Evolutionary conservation across 768 basidiomycete genomes (phyloP).

Genomic region (Brasilioporus rufonigricans): DNA sequence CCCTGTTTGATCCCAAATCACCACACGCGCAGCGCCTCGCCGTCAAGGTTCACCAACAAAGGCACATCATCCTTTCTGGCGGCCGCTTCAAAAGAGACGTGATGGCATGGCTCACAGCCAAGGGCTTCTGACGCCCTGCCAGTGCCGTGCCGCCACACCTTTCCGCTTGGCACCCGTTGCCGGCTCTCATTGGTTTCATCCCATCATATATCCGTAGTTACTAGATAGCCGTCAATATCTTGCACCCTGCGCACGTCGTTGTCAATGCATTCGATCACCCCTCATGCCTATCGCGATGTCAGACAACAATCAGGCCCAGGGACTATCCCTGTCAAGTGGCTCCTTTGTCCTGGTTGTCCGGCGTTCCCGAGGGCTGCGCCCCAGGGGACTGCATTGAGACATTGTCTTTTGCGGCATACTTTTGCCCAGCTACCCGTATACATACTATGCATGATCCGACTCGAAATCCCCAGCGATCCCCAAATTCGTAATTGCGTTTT

Average conservation of each 20-base stretch:
- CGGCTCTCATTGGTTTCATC: slow-evolving; percentile 9
- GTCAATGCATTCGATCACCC: neutral
- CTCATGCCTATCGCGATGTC: neutral
- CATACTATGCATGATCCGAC: neutral
- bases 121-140: slow-evolving; percentile 52
- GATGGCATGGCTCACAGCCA: slow-evolving; percentile 56
- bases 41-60: slow-evolving; percentile 44
- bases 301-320: too few relatives aligned
- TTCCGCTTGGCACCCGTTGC: slow-evolving; percentile 15
- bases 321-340: neutral
- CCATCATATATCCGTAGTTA: slow-evolving; percentile 6
- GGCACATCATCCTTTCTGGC: slow-evolving; percentile 58
- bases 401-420: too few relatives aligned
- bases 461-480: neutral
- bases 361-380: neutral
- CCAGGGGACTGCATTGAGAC: slow-evolving; percentile 1
- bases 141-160: neutral
- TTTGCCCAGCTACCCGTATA: too few relatives aligned
- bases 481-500: slow-evolving; percentile 3
- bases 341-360: neutral
- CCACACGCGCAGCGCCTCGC: slow-evolving; percentile 48
- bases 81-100: slow-evolving; percentile 64
- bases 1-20: slow-evolving; percentile 49
- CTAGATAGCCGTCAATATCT: slow-evolving; percentile 7
- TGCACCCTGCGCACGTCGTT: neutral